Conservation (phyloP, 208 protist genomes). For the Novymonas esmeraldas region DNA sequence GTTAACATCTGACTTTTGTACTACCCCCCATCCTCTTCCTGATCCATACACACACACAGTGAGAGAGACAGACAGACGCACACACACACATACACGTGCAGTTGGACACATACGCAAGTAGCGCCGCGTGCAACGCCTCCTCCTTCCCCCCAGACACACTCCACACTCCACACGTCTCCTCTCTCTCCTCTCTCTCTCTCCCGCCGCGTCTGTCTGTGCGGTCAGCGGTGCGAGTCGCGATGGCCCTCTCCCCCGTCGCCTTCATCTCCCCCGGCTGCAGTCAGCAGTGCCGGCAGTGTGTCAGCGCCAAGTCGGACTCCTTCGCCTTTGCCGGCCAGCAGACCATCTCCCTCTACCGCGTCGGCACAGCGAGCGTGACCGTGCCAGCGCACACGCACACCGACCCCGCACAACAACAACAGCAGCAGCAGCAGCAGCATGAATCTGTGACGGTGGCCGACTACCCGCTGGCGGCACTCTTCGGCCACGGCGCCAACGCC, state of each 20-base stretch:
- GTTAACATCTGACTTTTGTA: no score
- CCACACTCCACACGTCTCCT: background rate
- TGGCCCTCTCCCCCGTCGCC: conserved; percentile 75
- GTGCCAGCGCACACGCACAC: conserved; percentile 25
- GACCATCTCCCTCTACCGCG: conserved; percentile 63
- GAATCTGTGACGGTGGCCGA: conserved; percentile 32
- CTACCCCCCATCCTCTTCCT: no score
- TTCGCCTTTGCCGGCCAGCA: conserved; percentile 69
- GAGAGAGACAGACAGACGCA: background rate
- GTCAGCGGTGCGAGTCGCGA: conserved; percentile 4
- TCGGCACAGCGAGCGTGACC: conserved; percentile 27
- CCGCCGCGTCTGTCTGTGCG: background rate
- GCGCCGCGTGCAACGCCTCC: no score
- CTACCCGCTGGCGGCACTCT: conserved; percentile 64
- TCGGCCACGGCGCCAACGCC: conserved; percentile 49
- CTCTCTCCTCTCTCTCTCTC: background rate
- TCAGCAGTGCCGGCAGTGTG: conserved; percentile 49
- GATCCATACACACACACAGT: background rate
- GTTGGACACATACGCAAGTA: no score
- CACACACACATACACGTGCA: background rate
- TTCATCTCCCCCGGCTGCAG: conserved; percentile 74
- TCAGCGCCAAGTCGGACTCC: conserved; percentile 51
- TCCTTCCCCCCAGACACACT: background rate
- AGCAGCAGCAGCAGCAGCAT: conserved; percentile 8
- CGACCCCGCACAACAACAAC: conserved; percentile 22